phyloP scores from a whole-genome alignment of 2,329 filamentous ascomycete genomes.

The Westerdykella ornata region DNA sequence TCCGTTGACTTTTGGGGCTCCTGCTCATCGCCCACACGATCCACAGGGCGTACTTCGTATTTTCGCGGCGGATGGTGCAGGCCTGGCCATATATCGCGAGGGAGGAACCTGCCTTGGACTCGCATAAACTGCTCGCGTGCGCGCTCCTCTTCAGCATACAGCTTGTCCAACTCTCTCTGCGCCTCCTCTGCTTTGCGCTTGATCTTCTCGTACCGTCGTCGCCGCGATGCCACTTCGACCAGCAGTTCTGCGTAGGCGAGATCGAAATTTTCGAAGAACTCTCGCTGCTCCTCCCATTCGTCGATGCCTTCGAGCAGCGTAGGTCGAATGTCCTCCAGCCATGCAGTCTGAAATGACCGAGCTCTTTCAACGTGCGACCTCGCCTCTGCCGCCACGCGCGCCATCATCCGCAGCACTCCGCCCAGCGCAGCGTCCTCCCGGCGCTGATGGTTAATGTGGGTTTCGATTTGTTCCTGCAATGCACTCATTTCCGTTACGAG shows the following conservation, averaged over 20 bases:
- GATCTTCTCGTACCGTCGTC: constrained; percentile 65
- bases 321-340: constrained; percentile 64
- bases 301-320: constrained; percentile 60
- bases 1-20: constrained; percentile 11
- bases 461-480: constrained; percentile 57
- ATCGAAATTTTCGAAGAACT: constrained; percentile 84
- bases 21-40: constrained; percentile 11
- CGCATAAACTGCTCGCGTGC: constrained; percentile 72
- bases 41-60: constrained; percentile 29
- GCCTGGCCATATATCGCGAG: constrained; percentile 79
- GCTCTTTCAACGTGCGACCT: constrained; percentile 59
- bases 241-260: constrained; percentile 78
- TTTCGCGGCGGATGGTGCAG: constrained; percentile 29
- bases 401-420: constrained; percentile 59
- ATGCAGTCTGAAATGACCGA: constrained; percentile 56
- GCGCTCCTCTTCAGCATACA: constrained; percentile 64
- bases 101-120: constrained; percentile 79
- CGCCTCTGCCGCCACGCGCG: constrained; percentile 60
- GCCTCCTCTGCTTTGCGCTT: constrained; percentile 70
- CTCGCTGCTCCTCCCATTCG: constrained; percentile 68
- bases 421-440: constrained; percentile 53
- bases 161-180: constrained; percentile 64
- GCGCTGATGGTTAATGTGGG: constrained; percentile 54
- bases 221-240: constrained; percentile 73
- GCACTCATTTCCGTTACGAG: constrained; percentile 70